phyloP scores from a whole-genome alignment of 2,329 filamentous ascomycete species.

The Cladosporium phlei region DNA sequence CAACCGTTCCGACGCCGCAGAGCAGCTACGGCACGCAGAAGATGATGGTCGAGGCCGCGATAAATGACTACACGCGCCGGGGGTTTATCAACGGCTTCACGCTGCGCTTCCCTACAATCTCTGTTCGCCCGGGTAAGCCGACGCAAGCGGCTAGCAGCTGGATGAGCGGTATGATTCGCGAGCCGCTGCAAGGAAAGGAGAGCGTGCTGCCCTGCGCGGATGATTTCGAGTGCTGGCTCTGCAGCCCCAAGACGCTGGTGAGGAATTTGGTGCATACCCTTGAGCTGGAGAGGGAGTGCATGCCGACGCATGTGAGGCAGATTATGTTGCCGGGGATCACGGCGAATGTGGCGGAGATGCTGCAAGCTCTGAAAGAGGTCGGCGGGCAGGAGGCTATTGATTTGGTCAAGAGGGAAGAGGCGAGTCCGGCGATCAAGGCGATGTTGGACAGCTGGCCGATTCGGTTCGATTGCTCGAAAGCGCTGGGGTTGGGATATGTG shows the following conservation, averaged over 20 bases:
- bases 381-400: constrained; percentile 49
- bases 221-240: constrained; percentile 54
- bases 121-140: constrained; percentile 47
- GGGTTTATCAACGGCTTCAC: constrained; percentile 43
- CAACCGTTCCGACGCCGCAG: constrained; percentile 44
- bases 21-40: constrained; percentile 51
- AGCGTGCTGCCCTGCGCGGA: constrained; percentile 49
- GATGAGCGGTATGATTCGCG: constrained; percentile 50
- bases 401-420: constrained; percentile 49
- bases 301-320: constrained; percentile 46
- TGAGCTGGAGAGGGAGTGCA: constrained; percentile 46
- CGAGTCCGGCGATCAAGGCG: constrained; percentile 46
- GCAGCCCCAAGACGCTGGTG: constrained; percentile 51
- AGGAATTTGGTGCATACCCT: constrained; percentile 52
- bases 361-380: constrained; percentile 52
- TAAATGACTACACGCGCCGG: constrained; percentile 50
- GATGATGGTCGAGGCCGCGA: constrained; percentile 45
- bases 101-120: constrained; percentile 49
- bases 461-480: constrained; percentile 53
- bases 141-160: constrained; percentile 50
- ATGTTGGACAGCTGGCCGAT: constrained; percentile 56
- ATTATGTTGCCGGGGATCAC: constrained; percentile 53
- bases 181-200: constrained; percentile 47
- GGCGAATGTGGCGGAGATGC: constrained; percentile 53
- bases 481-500: constrained; percentile 49